Evolutionary conservation across 148 eudicot genomes (phyloP), one percentile per base, ranked within the genome.

Genomic region (Suaeda aralocaspica): DNA sequence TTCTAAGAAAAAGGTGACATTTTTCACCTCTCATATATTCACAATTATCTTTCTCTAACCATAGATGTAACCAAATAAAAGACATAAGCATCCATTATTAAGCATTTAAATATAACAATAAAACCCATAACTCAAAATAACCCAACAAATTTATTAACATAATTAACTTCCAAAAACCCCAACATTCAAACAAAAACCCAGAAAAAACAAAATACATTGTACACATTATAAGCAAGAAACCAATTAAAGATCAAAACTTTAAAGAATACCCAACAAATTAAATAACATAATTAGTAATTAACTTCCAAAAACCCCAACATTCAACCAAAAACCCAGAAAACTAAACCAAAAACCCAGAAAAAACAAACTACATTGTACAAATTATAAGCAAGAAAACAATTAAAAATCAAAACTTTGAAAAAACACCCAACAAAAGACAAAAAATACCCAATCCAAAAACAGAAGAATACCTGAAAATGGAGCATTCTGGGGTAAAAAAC

Each of bases 381-480:
- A 69, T 61, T 30, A 59, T 8, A 9, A 55, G 16, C 31, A 34
- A 8, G 41, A 28, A 58, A 39, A 15, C 25, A 41, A 50, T 16
- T 41, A 71, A 60, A 64, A 30, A 46, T 46, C 9, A 34, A 60
- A 71, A 71, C 48, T 71, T 48, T 46, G n/a, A 25, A 56, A 5
- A 39, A 21, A 34, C 13, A 41, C 45, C 26, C 13, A 46, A 46
- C 13, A 11, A 24, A 25, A 9, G 24, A 6, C 8, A 57, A 57
- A 13, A 29, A 33, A n/a, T 11, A 46, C 50, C 46, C 50, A 46
- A 4, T 46, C 15, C 34, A 39, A 33, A 41, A 19, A 41, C 31
- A 55, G 26, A 57, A 28, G 9, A 12, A 9, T 60, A 75, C 74
- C 79, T 68, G 28, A 59, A 53, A 76, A 70, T 30, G 67, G 61